These are phyloP conservation scores for Xylariaceae sp. DNA, from an alignment of 2,329 filamentous ascomycete genomes.

Conservation along the genomic window DNA sequence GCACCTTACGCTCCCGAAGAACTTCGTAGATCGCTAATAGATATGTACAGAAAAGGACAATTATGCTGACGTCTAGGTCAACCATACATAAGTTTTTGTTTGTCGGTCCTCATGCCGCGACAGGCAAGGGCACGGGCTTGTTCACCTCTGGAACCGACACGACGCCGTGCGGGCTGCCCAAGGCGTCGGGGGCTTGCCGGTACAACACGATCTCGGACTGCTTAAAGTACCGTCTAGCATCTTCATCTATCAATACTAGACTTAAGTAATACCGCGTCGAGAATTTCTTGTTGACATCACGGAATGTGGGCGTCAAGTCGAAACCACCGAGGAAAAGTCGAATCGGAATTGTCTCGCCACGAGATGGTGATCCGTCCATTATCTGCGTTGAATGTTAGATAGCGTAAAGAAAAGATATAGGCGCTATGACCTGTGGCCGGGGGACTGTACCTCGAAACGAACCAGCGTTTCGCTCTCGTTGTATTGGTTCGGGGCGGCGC, in stretches of 20 bases:
- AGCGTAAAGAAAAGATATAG: background rate
- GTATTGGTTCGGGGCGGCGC: slow-evolving; percentile 95
- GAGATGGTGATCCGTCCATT: slow-evolving; percentile 98
- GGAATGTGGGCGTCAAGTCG: slow-evolving; percentile 95
- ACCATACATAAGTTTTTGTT: background rate
- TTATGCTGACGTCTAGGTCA: slow-evolving; percentile 1
- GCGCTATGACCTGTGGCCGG: background rate
- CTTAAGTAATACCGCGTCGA: slow-evolving; percentile 97
- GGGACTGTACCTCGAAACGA: slow-evolving; percentile 72
- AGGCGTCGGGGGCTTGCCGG: slow-evolving; percentile 67
- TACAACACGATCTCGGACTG: slow-evolving; percentile 98
- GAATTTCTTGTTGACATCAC: slow-evolving; percentile 99
- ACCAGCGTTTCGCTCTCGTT: slow-evolving; percentile 99
- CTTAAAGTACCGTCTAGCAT: slow-evolving; percentile 96
- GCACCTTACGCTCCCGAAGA: slow-evolving; percentile 18
- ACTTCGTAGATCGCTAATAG: slow-evolving; percentile 20
- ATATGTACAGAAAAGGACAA: slow-evolving; percentile 27
- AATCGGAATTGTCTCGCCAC: slow-evolving; percentile 93
- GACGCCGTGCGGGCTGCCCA: slow-evolving; percentile 44
- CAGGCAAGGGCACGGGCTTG: slow-evolving; percentile 25
- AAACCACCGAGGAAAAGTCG: slow-evolving; percentile 95
- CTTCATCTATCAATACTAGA: slow-evolving; percentile 92
- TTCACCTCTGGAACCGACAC: slow-evolving; percentile 38
- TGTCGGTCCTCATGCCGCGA: slow-evolving; percentile 22
- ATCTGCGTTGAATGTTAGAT: slow-evolving; percentile 53